Evolutionary conservation across 805 yeast genomes (phyloP), one percentile per base, ranked within the genome.

Genomic region (Metschnikowia orientalis): DNA sequence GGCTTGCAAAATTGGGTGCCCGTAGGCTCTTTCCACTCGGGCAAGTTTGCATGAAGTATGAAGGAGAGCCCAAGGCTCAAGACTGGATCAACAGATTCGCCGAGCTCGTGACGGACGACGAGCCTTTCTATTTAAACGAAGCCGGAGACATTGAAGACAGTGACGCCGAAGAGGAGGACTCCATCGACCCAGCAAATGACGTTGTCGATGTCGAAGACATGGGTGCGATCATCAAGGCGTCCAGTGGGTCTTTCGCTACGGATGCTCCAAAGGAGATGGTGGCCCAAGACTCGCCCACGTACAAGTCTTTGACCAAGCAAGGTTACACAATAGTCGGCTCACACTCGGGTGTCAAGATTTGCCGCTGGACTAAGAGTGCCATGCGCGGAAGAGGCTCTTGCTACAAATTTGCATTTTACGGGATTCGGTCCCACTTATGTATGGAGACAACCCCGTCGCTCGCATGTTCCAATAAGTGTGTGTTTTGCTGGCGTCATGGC

Each of bases 401-500:
- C 63, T 88, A 88, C 62, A 88, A 88, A 55, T 86, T 74, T 60
- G 95, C 96, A 7, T 81, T 88, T 49, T 88, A 89, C 56, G 96
- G 96, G 15, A 88, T 88, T 48, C 77, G 73, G 40, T 82, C 94
- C 2, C 96, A 90, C 61, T 64, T 90, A 36, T 88, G 97, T 61
- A 88, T 88, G 97, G 97, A 88, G 55, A 77, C 96, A 2, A 88
- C 97, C 0, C 97, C 97, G 1, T 81, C 95, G 1, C 67, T 88
- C 38, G 90, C 95, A 6, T 88, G 97, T 58, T 86, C 96, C 4
- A 88, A 88, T 54, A 88, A 88, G 56, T 88, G 97, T 71, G 96
- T 89, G 4, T 88, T 88, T 53, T 88, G 97, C 62, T 88, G 97
- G 97, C 75, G 97, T 56, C 97, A 88, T 58, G 97, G 97, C 30